Conservation (phyloP, 257 asterid species). For the Penstemon davidsonii region DNA sequence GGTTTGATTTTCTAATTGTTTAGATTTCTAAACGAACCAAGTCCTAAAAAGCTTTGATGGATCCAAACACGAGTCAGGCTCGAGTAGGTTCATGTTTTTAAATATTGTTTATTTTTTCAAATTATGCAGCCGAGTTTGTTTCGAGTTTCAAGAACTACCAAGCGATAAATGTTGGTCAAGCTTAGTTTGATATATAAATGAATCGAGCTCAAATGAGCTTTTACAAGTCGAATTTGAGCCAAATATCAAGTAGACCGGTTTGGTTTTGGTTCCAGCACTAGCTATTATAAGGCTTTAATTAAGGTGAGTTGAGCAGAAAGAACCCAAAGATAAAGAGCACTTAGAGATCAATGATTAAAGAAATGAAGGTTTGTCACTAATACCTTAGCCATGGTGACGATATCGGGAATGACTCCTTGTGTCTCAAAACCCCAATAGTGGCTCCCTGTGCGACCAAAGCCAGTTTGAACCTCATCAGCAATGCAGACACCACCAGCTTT, state of each 20-base stretch:
- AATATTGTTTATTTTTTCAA: background rate
- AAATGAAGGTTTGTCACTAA: constrained; percentile 6
- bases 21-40: too few species aligned
- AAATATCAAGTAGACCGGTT: too few species aligned
- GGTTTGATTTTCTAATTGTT: background rate
- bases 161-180: too few species aligned
- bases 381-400: constrained; percentile 99
- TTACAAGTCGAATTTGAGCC: too few species aligned
- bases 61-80: too few species aligned
- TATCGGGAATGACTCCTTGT: constrained; percentile 89
- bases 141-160: too few species aligned
- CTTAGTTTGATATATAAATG: too few species aligned
- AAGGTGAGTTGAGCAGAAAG: background rate
- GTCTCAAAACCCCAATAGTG: constrained; percentile 98
- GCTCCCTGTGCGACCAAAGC: constrained; percentile 96
- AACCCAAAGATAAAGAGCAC: background rate
- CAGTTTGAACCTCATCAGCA: constrained; percentile 98
- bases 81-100: too few species aligned
- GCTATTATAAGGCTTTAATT: too few species aligned
- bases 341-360: background rate
- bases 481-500: constrained; percentile 97
- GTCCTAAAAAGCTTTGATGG: too few species aligned
- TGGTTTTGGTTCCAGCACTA: too few species aligned
- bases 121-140: background rate
- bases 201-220: too few species aligned